Percentiles rank a stretch among this genome's conserved stretches.
phyloP scores from a whole-genome alignment of 441 rosid genomes.

The Corymbia citriodora region DNA sequence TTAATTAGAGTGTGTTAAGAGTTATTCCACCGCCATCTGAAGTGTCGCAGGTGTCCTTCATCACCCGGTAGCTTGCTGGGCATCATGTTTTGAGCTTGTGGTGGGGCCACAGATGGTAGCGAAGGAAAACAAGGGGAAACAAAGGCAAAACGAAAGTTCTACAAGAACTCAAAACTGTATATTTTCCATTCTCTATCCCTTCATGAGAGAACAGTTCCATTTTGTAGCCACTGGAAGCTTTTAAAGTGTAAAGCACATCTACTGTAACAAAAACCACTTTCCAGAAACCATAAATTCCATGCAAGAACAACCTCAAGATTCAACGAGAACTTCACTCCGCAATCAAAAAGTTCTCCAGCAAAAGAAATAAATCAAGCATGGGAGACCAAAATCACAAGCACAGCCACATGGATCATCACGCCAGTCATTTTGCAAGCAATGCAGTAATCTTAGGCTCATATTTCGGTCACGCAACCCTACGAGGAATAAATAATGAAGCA shows the following conservation, averaged over 20 bases:
- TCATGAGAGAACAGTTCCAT: background rate
- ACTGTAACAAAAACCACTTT: background rate
- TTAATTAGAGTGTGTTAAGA: background rate
- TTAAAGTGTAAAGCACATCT: background rate
- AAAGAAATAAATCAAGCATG: background rate
- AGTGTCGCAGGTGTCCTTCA: background rate
- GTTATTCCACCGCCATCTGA: background rate
- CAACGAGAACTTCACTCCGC: fast-evolving
- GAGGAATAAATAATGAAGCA: background rate
- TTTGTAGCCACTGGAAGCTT: background rate
- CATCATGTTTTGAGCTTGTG: background rate
- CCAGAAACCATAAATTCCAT: background rate
- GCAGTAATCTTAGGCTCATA: background rate
- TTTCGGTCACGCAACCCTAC: background rate
- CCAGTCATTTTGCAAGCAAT: background rate
- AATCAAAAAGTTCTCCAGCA: background rate
- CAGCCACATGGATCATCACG: background rate
- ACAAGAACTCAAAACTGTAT: background rate
- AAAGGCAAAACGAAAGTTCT: background rate
- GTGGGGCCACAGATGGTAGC: background rate
- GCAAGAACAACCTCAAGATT: background rate
- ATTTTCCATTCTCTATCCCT: background rate
- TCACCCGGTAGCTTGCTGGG: background rate
- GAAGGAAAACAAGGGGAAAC: background rate
- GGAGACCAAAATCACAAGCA: background rate